A percentile compares a stretch with the other conserved stretches of the same genome.
Evolutionary conservation across 495 filamentous ascomycete species (phyloP).

Genomic region (Podospora fimiseda): DNA sequence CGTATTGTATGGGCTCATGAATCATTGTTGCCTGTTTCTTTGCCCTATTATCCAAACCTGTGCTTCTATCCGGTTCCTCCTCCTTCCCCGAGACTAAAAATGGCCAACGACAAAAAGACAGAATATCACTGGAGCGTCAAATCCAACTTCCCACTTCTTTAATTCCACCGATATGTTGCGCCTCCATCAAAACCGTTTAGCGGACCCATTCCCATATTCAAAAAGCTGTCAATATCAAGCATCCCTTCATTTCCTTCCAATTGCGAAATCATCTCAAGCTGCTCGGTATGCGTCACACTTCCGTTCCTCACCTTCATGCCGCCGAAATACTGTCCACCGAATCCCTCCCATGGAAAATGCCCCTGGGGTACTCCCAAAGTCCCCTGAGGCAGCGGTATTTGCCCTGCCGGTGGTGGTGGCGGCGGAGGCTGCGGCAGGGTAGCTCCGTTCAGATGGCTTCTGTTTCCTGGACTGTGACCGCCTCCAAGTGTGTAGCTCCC

Average conservation of each 20-base stretch:
- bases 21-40: no score
- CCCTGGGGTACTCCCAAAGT: neutral
- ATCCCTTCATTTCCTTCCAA: constrained; percentile 56
- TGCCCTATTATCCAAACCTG: no score
- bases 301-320: constrained; percentile 50
- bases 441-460: neutral
- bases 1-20: no score
- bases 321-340: constrained; percentile 22
- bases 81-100: no score
- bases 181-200: no score
- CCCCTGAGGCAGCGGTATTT: neutral
- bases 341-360: constrained; percentile 22
- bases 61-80: no score
- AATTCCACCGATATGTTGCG: no score
- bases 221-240: constrained; percentile 54
- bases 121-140: no score
- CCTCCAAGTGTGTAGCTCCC: constrained; percentile 3
- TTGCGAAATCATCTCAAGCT: constrained; percentile 61
- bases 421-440: neutral
- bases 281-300: constrained; percentile 64
- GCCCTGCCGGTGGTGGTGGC: neutral
- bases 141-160: no score
- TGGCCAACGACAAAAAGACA: no score
- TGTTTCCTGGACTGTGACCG: neutral
- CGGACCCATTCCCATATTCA: constrained; percentile 35